Evolutionary conservation across 1,284 basidiomycete species (phyloP).

Genomic region (Phylloporus sp.): DNA sequence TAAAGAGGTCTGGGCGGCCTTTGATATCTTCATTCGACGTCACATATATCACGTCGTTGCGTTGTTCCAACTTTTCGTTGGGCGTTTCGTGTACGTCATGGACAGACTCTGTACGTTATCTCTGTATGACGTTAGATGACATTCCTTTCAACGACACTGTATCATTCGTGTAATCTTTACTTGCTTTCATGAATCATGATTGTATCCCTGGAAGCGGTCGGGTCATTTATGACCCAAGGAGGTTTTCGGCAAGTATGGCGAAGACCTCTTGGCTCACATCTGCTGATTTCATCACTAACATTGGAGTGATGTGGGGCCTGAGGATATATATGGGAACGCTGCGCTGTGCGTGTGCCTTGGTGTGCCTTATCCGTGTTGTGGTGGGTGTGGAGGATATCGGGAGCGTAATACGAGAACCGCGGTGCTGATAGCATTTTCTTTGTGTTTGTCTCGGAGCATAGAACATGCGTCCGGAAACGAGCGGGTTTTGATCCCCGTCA

Average conservation of each 20-base stretch:
- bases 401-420: too few species aligned
- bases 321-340: too few species aligned
- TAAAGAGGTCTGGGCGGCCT: neutral
- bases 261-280: too few species aligned
- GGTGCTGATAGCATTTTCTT: too few species aligned
- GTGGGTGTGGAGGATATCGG: too few species aligned
- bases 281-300: too few species aligned
- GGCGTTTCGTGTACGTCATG: neutral
- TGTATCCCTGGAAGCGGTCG: neutral
- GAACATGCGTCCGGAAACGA: neutral
- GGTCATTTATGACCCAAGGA: too few species aligned
- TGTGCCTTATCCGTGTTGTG: too few species aligned
- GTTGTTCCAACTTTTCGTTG: neutral
- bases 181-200: too few species aligned
- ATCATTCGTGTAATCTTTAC: neutral
- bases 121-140: slow-evolving; percentile 4
- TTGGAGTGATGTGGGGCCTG: too few species aligned
- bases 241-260: too few species aligned
- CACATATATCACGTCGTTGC: neutral
- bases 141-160: slow-evolving; percentile 3
- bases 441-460: neutral
- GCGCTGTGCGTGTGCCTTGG: too few species aligned
- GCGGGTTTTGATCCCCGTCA: neutral
- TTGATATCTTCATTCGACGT: neutral
- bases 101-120: neutral